Conservation (phyloP, 2,329 filamentous ascomycete genomes). For the Fusarium sp. region DNA sequence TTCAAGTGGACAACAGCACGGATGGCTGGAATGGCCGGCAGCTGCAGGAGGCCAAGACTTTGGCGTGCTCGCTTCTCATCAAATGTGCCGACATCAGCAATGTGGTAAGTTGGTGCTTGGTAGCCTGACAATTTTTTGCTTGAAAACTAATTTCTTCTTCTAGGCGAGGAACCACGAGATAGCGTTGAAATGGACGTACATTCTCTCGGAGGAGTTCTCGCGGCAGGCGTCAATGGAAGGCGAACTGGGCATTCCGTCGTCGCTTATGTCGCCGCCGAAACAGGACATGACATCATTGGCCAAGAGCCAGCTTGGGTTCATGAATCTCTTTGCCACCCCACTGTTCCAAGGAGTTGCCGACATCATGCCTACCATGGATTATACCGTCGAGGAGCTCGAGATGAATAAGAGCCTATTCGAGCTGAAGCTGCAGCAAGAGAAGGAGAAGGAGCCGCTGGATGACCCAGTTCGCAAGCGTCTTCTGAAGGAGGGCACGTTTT, state of each 20-base stretch:
- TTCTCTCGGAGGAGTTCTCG: constrained; percentile 94
- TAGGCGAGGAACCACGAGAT: constrained; percentile 84
- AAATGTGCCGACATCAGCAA: constrained; percentile 99
- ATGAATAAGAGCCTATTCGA: constrained; percentile 79
- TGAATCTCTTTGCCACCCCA: constrained; percentile 93
- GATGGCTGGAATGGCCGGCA: constrained; percentile 80
- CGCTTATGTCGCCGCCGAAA: constrained; percentile 82
- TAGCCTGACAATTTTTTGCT: not conserved
- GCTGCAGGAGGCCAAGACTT: constrained; percentile 75
- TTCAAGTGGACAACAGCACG: constrained; percentile 69
- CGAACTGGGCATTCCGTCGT: constrained; percentile 85
- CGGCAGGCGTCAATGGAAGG: constrained; percentile 91
- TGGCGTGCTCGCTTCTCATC: constrained; percentile 90
- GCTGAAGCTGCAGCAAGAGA: constrained; percentile 68
- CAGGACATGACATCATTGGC: constrained; percentile 83
- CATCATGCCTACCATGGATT: constrained; percentile 83
- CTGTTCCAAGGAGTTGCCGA: constrained; percentile 89
- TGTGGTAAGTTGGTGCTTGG: constrained; percentile 69
- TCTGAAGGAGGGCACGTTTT: constrained; percentile 54
- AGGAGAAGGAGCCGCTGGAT: constrained; percentile 54
- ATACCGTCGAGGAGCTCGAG: constrained; percentile 82
- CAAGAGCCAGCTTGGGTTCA: constrained; percentile 91
- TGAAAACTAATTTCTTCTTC: constrained; percentile 38
- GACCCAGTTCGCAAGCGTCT: constrained; percentile 50
- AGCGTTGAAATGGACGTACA: constrained; percentile 87